Evolutionary conservation across 2,329 filamentous ascomycete genomes (phyloP).

Genomic region (Knufia petricola): DNA sequence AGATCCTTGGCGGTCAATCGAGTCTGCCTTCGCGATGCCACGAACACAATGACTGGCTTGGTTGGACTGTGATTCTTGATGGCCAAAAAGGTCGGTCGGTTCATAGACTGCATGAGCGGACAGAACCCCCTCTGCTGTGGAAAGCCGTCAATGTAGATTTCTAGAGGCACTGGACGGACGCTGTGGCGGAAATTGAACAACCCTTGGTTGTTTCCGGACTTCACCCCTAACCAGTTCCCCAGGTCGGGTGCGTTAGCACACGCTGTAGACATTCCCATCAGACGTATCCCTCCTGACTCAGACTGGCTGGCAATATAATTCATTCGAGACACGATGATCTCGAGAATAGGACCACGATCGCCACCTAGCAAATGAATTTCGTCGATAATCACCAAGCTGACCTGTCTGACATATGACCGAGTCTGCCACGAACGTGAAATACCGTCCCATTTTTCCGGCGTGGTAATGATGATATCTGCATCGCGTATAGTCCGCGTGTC

Average conservation of each 20-base stretch:
- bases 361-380: slow-evolving; percentile 97
- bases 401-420: slow-evolving; percentile 87
- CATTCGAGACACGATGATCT: slow-evolving; percentile 91
- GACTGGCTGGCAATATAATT: slow-evolving; percentile 97
- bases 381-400: slow-evolving; percentile 94
- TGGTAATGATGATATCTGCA: slow-evolving; percentile 96
- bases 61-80: slow-evolving; percentile 94
- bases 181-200: slow-evolving; percentile 97
- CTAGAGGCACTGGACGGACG: slow-evolving; percentile 86
- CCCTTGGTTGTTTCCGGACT: slow-evolving; percentile 53
- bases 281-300: slow-evolving; percentile 77
- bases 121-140: slow-evolving; percentile 92
- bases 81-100: slow-evolving; percentile 87
- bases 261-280: slow-evolving; percentile 98
- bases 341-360: slow-evolving; percentile 90
- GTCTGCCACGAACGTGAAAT: slow-evolving; percentile 99
- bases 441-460: slow-evolving; percentile 99
- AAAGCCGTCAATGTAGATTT: slow-evolving; percentile 96
- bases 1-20: slow-evolving; percentile 89
- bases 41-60: slow-evolving; percentile 97
- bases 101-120: slow-evolving; percentile 98
- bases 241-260: slow-evolving; percentile 92
- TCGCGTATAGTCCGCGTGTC: slow-evolving; percentile 92
- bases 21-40: slow-evolving; percentile 89
- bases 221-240: slow-evolving; percentile 93